Evolutionary conservation across 495 filamentous ascomycete species (phyloP).

Genomic region (Lepraria neglecta): DNA sequence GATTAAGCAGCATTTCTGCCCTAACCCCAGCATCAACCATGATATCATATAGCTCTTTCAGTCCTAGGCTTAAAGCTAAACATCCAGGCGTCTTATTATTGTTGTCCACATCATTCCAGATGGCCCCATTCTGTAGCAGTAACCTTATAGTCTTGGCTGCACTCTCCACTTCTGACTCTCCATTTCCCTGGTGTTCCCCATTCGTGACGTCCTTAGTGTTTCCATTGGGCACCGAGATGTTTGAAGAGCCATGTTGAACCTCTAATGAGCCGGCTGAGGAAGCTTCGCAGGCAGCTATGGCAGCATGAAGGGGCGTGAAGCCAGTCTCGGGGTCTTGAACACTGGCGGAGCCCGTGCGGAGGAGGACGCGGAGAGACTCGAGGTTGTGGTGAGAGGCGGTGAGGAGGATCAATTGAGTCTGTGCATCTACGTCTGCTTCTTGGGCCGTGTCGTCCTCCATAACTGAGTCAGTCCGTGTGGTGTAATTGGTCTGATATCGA

Average conservation of each 20-base stretch:
- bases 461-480: background rate
- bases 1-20: constrained; percentile 75
- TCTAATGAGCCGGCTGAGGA: constrained; percentile 37
- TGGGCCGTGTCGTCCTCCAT: constrained; percentile 7
- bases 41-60: constrained; percentile 69
- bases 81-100: constrained; percentile 89
- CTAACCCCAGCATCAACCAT: constrained; percentile 89
- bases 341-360: constrained; percentile 62
- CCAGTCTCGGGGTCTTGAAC: constrained; percentile 80
- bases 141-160: constrained; percentile 63
- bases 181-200: constrained; percentile 12
- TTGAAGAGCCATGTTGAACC: constrained; percentile 22
- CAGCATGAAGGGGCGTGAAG: constrained; percentile 81
- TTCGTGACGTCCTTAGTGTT: constrained; percentile 29
- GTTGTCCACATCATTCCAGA: constrained; percentile 91
- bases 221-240: constrained; percentile 15
- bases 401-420: constrained; percentile 59
- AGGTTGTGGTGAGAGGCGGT: constrained; percentile 80
- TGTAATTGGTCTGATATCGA: no score
- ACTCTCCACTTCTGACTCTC: constrained; percentile 44
- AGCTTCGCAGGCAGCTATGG: constrained; percentile 74
- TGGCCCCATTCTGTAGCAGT: constrained; percentile 78
- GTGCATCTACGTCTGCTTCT: constrained; percentile 11
- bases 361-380: constrained; percentile 61
- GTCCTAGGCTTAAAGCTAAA: constrained; percentile 64